phyloP scores from a whole-genome alignment of 1,284 basidiomycete genomes.

The Marasmius oreades region DNA sequence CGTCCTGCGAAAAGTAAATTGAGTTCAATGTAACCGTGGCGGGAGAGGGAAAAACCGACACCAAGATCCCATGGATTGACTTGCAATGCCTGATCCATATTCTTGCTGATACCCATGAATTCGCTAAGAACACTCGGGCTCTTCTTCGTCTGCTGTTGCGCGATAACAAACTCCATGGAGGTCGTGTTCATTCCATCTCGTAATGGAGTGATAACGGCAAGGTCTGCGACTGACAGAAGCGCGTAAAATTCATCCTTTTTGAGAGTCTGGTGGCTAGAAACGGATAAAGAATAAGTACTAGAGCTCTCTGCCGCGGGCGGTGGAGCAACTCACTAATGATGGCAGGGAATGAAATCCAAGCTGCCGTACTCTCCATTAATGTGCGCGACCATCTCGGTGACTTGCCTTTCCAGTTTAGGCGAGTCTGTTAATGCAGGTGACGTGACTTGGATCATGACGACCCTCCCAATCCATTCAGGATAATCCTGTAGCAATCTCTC shows the following conservation, averaged over 20 bases:
- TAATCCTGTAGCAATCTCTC: slow-evolving; percentile 92
- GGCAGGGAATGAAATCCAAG: slow-evolving; percentile 96
- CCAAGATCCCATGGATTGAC: slow-evolving; percentile 90
- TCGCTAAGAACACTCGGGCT: slow-evolving; percentile 68
- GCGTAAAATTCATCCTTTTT: slow-evolving; percentile 99
- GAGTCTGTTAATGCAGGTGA: slow-evolving; percentile 94
- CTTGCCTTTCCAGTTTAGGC: slow-evolving; percentile 90
- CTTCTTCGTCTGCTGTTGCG: not conserved
- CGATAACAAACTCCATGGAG: slow-evolving; percentile 96
- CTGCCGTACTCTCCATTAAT: slow-evolving; percentile 98
- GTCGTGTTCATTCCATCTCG: slow-evolving; percentile 99
- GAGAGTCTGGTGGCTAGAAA: slow-evolving; percentile 85
- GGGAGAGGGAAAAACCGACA: slow-evolving; percentile 38
- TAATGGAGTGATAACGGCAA: slow-evolving; percentile 93
- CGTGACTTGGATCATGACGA: slow-evolving; percentile 86
- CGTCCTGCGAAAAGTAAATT: slow-evolving; percentile 51
- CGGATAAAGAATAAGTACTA: not conserved
- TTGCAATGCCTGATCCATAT: slow-evolving; percentile 47
- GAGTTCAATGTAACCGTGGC: not conserved
- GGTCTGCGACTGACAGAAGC: slow-evolving; percentile 90
- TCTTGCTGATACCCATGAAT: slow-evolving; percentile 95
- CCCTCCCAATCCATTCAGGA: slow-evolving; percentile 94
- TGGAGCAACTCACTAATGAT: slow-evolving; percentile 80
- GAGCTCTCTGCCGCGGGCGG: not conserved
- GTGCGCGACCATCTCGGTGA: slow-evolving; percentile 92